These are phyloP conservation scores for Symbiodinium pilosum DNA, from an alignment of 73 alveolate genomes.

Conservation along the genomic window DNA sequence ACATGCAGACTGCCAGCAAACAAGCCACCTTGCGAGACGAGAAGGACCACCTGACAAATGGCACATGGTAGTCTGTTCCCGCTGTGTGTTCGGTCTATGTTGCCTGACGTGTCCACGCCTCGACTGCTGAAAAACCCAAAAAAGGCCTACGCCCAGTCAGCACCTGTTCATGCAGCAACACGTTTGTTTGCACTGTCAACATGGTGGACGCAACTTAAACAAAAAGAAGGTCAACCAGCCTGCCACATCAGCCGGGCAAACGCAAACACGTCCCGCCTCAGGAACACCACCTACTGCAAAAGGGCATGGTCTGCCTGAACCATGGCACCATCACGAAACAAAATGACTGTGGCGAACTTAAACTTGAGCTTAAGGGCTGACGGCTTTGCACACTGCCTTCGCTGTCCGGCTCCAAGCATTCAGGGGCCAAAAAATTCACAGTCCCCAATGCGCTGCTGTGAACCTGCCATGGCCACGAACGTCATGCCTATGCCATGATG, in stretches of 20 bases:
- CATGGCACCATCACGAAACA: not conserved
- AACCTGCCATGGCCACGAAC: not conserved
- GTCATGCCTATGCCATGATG: not conserved
- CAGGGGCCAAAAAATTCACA: not conserved
- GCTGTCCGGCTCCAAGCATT: not conserved
- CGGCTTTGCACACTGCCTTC: not conserved
- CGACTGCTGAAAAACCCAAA: not conserved
- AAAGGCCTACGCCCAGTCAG: not conserved
- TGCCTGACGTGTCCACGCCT: too few species aligned
- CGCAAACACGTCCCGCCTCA: conserved; percentile 3
- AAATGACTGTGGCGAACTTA: not conserved
- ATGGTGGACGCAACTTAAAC: too few species aligned
- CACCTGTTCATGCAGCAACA: not conserved
- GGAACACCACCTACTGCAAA: too few species aligned
- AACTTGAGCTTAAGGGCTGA: not conserved
- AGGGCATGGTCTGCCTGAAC: not conserved
- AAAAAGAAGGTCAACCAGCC: not conserved
- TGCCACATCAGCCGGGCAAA: conserved; percentile 15
- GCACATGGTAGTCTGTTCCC: too few species aligned
- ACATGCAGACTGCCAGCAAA: too few species aligned
- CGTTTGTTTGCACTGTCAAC: too few species aligned
- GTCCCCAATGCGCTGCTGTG: not conserved
- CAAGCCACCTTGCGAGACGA: not conserved
- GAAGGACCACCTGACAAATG: not conserved
- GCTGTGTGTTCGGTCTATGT: too few species aligned